Base-by-base conservation (phyloP, 129 eudicot species). In the Logfia minima region DNA sequence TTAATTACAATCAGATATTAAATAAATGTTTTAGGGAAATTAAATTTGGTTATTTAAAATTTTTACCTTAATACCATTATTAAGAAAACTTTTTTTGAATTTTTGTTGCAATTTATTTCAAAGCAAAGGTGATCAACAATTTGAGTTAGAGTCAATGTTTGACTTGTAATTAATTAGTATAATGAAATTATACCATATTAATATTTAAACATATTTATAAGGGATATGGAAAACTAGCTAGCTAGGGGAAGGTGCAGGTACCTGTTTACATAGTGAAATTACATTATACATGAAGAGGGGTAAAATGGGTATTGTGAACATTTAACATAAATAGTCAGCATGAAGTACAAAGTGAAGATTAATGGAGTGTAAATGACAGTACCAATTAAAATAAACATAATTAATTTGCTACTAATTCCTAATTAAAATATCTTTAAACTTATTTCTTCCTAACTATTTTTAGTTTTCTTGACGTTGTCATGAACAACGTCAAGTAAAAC, bases 401-500 rank as follows among this genome's bases (percentile, higher is more conserved):
- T 73, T 75, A 67, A 77, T 17, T 34, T 65, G 66, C 70, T 72
- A 77, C 67, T 39, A 66, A 19, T 21, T 73, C 35, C 76, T 31
- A 62, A 72, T 48, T 14, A 48, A 14, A 18, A 18, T 3, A 31
- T 7, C 1, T 18, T 29, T 1, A 2, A 31, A 68, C 26, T 21
- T 18, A 3, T 5, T 48, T 22, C n/a, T 22, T 19, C 65, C 58
- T 68, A 81, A 21, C 66, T 43, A 1, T 68, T 86, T 52, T 72
- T 82, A 8, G 80, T 73, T 68, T 79, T 81, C 68, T 71, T 86
- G 78, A 75, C 59, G 71, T 83, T 82, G 34, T 86, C 77, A 9
- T 83, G 84, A 72, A 83, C 39, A 62, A 93, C 83, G 18, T 93
- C 91, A 29, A 93, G 98, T 66, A 93, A 78, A 67, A 88, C 98